These are phyloP conservation scores for Pyrenochaeta sp. DNA, from an alignment of 2,329 filamentous ascomycete genomes.

Conservation along the genomic window DNA sequence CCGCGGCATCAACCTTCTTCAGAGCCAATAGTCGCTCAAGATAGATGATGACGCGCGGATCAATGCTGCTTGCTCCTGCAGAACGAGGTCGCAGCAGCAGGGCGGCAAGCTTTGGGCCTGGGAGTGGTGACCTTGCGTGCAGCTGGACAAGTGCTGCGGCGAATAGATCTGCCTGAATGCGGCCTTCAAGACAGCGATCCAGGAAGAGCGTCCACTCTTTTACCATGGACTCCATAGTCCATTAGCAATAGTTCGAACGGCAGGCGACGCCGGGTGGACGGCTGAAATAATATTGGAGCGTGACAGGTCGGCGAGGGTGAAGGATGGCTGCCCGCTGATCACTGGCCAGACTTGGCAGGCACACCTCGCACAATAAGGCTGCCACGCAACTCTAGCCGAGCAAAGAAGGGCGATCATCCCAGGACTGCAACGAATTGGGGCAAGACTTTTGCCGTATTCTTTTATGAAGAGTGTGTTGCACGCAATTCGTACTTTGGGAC, in stretches of 20 bases:
- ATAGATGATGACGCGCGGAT: constrained; percentile 47
- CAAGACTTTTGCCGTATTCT: neutral
- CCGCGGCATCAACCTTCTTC: constrained; percentile 45
- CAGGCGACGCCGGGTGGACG: constrained; percentile 17
- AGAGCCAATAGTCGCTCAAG: constrained; percentile 44
- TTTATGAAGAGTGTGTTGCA: neutral
- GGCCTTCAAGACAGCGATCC: constrained; percentile 44
- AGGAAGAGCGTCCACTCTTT: constrained; percentile 47
- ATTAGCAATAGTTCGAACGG: constrained; percentile 25
- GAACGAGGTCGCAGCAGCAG: constrained; percentile 44
- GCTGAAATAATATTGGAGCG: constrained; percentile 27
- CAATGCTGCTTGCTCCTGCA: constrained; percentile 35
- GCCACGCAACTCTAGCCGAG: constrained; percentile 6
- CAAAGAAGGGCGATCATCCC: neutral
- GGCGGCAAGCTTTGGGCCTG: constrained; percentile 46
- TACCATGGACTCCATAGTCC: constrained; percentile 45
- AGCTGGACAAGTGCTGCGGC: constrained; percentile 43
- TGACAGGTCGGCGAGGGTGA: constrained; percentile 22
- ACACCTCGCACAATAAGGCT: constrained; percentile 6
- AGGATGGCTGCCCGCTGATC: constrained; percentile 8
- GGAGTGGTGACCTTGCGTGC: constrained; percentile 43
- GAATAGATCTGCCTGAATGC: constrained; percentile 44
- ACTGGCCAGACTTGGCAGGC: constrained; percentile 10
- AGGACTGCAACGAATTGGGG: neutral
- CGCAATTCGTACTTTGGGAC: neutral